Conservation (phyloP, 495 filamentous ascomycete species). For the Penicillium silybi region DNA sequence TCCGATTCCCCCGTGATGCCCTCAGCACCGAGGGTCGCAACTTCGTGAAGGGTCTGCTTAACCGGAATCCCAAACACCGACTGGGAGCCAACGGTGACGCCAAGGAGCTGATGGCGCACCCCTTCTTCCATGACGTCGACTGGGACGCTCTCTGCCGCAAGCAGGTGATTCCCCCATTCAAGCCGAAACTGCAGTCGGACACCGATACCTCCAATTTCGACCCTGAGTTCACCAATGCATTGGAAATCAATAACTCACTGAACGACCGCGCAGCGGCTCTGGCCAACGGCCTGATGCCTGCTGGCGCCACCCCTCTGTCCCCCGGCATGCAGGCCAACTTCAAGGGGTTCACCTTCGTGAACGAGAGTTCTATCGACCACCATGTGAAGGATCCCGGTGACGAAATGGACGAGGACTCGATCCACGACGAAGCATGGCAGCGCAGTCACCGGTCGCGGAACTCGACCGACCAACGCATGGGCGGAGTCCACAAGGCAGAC, state of each 20-base stretch:
- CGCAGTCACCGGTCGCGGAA: conserved; percentile 33
- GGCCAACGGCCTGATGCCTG: conserved; percentile 67
- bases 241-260: conserved; percentile 64
- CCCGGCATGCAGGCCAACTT: conserved; percentile 97
- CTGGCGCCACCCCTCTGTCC: conserved; percentile 79
- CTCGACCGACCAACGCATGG: conserved; percentile 60
- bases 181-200: conserved; percentile 91
- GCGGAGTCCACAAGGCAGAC: conserved; percentile 65
- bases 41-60: conserved; percentile 95
- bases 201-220: conserved; percentile 98
- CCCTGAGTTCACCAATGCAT: conserved; percentile 94
- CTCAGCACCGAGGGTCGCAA: conserved; percentile 91
- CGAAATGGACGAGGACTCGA: conserved; percentile 69
- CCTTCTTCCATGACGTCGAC: conserved; percentile 92
- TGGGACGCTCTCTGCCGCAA: conserved; percentile 85
- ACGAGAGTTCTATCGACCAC: conserved; percentile 92
- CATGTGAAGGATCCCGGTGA: conserved; percentile 67
- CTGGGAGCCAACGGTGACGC: conserved; percentile 88
- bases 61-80: conserved; percentile 94
- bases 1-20: conserved; percentile 91
- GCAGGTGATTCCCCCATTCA: conserved; percentile 94
- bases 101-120: conserved; percentile 88
- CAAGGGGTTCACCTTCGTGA: conserved; percentile 96
- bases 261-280: conserved; percentile 81
- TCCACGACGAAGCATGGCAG: conserved; percentile 49